A percentile compares a stretch with the other conserved stretches of the same genome.
Conservation (phyloP, 371 early-diverging fungal species). For the Syncephalis plumigaleata region DNA sequence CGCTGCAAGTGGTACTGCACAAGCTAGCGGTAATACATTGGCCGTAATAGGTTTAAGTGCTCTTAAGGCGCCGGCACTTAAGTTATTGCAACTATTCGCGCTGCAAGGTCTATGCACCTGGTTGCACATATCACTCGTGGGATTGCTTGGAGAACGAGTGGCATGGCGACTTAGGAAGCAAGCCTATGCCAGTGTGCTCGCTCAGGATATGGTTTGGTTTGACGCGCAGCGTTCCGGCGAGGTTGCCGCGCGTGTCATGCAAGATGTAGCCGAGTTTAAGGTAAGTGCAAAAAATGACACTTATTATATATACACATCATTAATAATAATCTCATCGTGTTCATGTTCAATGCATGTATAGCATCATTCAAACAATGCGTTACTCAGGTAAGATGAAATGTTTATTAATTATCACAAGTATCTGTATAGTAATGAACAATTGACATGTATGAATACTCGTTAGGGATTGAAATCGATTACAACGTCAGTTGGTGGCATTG, state of each 20-base stretch:
- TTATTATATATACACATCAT: background rate
- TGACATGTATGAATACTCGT: too few species aligned
- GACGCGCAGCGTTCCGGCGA: background rate
- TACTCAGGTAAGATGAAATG: conserved; percentile 16
- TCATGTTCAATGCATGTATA: conserved; percentile 7
- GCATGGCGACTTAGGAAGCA: background rate
- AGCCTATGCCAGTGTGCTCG: background rate
- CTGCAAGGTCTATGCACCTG: conserved; percentile 23
- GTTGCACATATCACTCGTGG: background rate
- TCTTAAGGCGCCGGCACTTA: conserved; percentile 29
- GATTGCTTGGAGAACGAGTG: background rate
- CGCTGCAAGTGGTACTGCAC: conserved; percentile 53
- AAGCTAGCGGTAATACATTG: conserved; percentile 25
- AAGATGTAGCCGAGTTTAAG: conserved; percentile 1
- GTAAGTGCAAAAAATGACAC: background rate
- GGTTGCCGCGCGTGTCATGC: background rate
- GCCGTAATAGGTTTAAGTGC: conserved; percentile 14
- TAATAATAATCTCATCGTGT: background rate
- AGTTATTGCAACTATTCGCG: conserved; percentile 28
- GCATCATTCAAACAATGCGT: conserved; percentile 52
- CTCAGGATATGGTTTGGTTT: conserved; percentile 1
- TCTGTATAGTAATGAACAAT: background rate
- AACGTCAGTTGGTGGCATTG: conserved; percentile 42
- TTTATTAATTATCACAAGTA: background rate
- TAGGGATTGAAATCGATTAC: conserved; percentile 48